A percentile compares a stretch with the other conserved stretches of the same genome.
These are phyloP conservation scores for Pilatotrama ljubarskyi DNA, from an alignment of 768 basidiomycete species.

Conservation along the genomic window DNA sequence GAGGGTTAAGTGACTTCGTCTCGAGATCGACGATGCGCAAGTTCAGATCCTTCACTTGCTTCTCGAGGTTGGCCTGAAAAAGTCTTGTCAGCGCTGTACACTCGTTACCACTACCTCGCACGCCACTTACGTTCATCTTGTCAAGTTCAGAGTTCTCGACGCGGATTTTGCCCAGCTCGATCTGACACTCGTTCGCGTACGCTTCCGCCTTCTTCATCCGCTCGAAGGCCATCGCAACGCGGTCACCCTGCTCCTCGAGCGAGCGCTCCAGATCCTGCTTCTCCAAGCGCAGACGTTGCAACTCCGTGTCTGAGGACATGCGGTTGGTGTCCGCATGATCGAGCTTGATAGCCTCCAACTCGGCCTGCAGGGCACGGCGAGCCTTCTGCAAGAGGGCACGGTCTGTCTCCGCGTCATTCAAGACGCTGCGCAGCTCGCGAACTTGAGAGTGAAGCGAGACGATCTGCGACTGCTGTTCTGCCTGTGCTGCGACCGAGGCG, in stretches of 20 bases:
- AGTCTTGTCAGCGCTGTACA: background rate
- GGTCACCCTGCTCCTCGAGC: slow-evolving; percentile 76
- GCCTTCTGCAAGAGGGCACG: slow-evolving; percentile 79
- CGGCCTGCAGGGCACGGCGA: slow-evolving; percentile 74
- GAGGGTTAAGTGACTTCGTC: slow-evolving; percentile 72
- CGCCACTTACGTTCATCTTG: slow-evolving; percentile 61
- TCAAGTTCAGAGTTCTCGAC: slow-evolving; percentile 85
- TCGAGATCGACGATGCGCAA: slow-evolving; percentile 82
- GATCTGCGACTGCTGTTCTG: slow-evolving; percentile 84
- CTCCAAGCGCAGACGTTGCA: slow-evolving; percentile 74
- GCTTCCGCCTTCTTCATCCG: slow-evolving; percentile 81
- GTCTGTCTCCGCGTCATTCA: slow-evolving; percentile 87
- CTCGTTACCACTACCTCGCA: background rate
- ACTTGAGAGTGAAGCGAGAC: slow-evolving; percentile 84
- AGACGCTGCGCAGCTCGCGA: slow-evolving; percentile 73
- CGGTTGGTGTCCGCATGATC: slow-evolving; percentile 71
- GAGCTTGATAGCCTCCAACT: slow-evolving; percentile 77
- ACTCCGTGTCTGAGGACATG: slow-evolving; percentile 69
- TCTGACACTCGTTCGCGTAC: slow-evolving; percentile 71
- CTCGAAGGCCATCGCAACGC: slow-evolving; percentile 68
- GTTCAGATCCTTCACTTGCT: slow-evolving; percentile 82
- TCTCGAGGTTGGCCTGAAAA: slow-evolving; percentile 74
- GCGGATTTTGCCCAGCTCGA: slow-evolving; percentile 72
- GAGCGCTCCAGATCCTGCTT: slow-evolving; percentile 81
- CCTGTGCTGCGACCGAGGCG: slow-evolving; percentile 64